These are phyloP conservation scores for Fistulina hepatica DNA, from an alignment of 1,284 basidiomycete species.

Conservation along the genomic window DNA sequence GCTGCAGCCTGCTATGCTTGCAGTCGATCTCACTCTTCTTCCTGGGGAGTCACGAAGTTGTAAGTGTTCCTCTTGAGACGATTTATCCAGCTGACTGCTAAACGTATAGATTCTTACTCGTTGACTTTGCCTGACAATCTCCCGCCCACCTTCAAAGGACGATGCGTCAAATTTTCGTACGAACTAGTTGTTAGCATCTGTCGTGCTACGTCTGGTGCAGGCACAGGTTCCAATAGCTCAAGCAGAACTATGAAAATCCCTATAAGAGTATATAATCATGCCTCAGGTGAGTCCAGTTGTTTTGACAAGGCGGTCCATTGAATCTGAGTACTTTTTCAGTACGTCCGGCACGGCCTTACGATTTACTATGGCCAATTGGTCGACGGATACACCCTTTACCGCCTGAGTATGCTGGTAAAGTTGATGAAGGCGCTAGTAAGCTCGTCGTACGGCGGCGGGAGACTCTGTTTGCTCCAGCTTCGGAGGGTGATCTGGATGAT, in stretches of 20 bases:
- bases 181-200: constrained; percentile 82
- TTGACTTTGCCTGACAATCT: constrained; percentile 66
- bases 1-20: constrained; percentile 74
- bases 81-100: constrained; percentile 2
- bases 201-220: constrained; percentile 34
- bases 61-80: constrained; percentile 30
- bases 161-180: constrained; percentile 78
- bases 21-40: constrained; percentile 64
- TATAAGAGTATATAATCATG: constrained; percentile 78
- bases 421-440: too few relatives aligned
- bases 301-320: constrained; percentile 3
- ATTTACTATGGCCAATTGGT: constrained; percentile 58
- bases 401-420: too few relatives aligned
- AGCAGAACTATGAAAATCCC: constrained; percentile 84
- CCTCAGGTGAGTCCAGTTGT: constrained; percentile 44
- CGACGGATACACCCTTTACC: constrained; percentile 21
- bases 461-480: too few relatives aligned
- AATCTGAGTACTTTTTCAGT: constrained; percentile 32
- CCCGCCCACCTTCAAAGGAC: constrained; percentile 85
- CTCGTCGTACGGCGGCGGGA: too few relatives aligned
- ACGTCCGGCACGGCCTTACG: constrained; percentile 43
- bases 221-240: constrained; percentile 35
- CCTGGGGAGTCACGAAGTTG: constrained; percentile 79
- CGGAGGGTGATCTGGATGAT: too few relatives aligned
- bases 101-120: constrained; percentile 68